Conservation (phyloP, 1,284 basidiomycete genomes). For the Thelephora terrestris region DNA sequence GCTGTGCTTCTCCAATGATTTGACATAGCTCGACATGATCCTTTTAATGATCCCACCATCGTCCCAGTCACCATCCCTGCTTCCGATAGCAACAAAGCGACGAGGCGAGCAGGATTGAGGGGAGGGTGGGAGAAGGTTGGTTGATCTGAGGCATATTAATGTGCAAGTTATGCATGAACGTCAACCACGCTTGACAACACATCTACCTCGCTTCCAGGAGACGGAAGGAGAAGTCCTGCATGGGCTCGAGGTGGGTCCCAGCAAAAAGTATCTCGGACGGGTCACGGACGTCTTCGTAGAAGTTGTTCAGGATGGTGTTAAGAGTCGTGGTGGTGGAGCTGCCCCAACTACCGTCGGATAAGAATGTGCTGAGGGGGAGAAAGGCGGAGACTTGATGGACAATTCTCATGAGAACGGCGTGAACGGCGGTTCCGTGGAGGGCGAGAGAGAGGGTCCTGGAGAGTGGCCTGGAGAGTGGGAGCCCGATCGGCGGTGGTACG, state of each 20-base stretch:
- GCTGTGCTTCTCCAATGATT: constrained; percentile 68
- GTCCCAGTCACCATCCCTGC: constrained; percentile 33
- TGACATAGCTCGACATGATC: constrained; percentile 65
- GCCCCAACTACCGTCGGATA: constrained; percentile 85
- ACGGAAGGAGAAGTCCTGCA: constrained; percentile 84
- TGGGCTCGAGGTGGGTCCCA: constrained; percentile 71
- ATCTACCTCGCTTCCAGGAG: constrained; percentile 84
- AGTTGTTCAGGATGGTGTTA: constrained; percentile 68
- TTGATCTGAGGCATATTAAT: constrained; percentile 72
- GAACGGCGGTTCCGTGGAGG: constrained; percentile 52
- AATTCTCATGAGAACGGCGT: constrained; percentile 63
- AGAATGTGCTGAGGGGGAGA: constrained; percentile 51
- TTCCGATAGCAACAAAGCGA: constrained; percentile 75
- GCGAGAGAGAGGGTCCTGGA: constrained; percentile 73
- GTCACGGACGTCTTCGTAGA: constrained; percentile 67
- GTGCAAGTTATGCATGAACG: constrained; percentile 85
- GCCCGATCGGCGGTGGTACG: constrained; percentile 21
- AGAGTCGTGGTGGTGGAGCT: constrained; percentile 84
- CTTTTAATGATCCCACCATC: constrained; percentile 59
- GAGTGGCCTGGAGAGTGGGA: constrained; percentile 49
- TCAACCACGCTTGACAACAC: constrained; percentile 82
- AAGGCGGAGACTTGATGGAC: constrained; percentile 44
- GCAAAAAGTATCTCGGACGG: constrained; percentile 68
- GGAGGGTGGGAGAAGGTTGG: constrained; percentile 65
- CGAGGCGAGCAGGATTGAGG: constrained; percentile 68